These are phyloP conservation scores for Nematocida ironsii DNA, from an alignment of 371 early-diverging fungal genomes.

Conservation along the genomic window DNA sequence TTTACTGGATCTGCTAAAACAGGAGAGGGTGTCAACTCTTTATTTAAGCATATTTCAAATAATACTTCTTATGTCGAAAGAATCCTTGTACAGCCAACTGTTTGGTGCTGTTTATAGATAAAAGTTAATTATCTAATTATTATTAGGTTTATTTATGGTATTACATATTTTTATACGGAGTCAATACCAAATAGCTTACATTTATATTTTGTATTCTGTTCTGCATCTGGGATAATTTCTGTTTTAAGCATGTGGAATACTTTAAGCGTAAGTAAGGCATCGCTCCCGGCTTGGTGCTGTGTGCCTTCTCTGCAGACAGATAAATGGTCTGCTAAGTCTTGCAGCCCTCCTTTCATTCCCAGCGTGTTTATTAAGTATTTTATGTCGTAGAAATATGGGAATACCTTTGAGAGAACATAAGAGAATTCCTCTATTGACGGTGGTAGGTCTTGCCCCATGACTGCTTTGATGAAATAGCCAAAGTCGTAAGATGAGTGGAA, in stretches of 20 bases:
- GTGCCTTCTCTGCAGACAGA: conserved; percentile 83
- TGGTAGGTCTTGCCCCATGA: conserved; percentile 84
- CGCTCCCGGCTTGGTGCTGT: conserved; percentile 99
- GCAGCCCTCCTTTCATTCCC: conserved; percentile 89
- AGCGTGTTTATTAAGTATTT: conserved; percentile 83
- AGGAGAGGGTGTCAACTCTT: conserved; percentile 39
- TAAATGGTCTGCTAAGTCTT: conserved; percentile 93
- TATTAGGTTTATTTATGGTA: not conserved
- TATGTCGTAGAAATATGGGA: conserved; percentile 95
- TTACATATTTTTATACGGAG: not conserved
- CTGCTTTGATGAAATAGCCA: conserved; percentile 90
- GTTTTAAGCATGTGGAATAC: conserved; percentile 92
- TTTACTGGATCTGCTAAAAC: conserved; percentile 53
- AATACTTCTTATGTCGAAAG: conserved; percentile 18
- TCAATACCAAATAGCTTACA: conserved; percentile 68
- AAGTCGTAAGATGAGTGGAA: conserved; percentile 98
- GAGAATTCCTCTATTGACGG: conserved; percentile 87
- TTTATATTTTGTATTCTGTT: conserved; percentile 48
- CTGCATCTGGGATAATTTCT: conserved; percentile 80
- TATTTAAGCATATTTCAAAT: conserved; percentile 32
- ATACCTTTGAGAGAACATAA: conserved; percentile 81
- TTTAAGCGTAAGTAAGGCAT: conserved; percentile 85
- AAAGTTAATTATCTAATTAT: not conserved
- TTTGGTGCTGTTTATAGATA: conserved; percentile 47
- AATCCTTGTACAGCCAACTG: not conserved